Evolutionary conservation across 1,284 basidiomycete species (phyloP).

Genomic region (Wolfiporia cocos): DNA sequence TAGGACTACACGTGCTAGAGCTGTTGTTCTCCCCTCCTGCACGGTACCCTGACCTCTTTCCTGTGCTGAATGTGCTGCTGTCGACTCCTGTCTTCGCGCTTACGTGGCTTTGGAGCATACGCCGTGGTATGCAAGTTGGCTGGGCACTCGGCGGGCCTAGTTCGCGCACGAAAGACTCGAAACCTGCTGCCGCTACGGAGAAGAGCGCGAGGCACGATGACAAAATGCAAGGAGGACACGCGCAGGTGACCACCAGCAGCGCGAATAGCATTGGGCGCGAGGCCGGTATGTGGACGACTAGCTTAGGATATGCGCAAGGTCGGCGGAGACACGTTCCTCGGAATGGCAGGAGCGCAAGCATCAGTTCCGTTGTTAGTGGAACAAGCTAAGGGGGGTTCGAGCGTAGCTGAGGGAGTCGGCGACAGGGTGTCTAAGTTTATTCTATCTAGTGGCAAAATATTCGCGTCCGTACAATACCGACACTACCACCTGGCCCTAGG

Average conservation of each 20-base stretch:
- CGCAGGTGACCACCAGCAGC: not conserved
- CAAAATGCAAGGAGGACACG: no score
- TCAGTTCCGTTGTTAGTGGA: not conserved
- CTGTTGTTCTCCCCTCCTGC: slow-evolving; percentile 52
- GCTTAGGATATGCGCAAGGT: slow-evolving; percentile 13
- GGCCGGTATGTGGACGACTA: slow-evolving; percentile 13
- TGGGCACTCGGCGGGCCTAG: slow-evolving; percentile 52
- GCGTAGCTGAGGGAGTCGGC: no score
- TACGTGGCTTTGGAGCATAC: slow-evolving; percentile 75
- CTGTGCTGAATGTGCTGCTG: slow-evolving; percentile 83
- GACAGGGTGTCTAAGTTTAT: no score
- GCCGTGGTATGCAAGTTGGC: slow-evolving; percentile 56
- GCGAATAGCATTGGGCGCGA: not conserved
- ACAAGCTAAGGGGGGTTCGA: not conserved
- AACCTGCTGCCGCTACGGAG: not conserved
- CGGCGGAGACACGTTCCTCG: slow-evolving; percentile 9
- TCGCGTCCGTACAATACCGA: no score
- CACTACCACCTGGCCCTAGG: no score
- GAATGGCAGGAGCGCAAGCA: slow-evolving; percentile 4
- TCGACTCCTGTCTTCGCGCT: slow-evolving; percentile 74
- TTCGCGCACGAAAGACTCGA: not conserved
- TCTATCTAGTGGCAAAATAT: no score
- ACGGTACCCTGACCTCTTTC: slow-evolving; percentile 81
- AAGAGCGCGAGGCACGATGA: not conserved
- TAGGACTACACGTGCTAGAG: slow-evolving; percentile 62